phyloP scores from a whole-genome alignment of 352 stramenopile species.

The Phytophthora meadii region DNA sequence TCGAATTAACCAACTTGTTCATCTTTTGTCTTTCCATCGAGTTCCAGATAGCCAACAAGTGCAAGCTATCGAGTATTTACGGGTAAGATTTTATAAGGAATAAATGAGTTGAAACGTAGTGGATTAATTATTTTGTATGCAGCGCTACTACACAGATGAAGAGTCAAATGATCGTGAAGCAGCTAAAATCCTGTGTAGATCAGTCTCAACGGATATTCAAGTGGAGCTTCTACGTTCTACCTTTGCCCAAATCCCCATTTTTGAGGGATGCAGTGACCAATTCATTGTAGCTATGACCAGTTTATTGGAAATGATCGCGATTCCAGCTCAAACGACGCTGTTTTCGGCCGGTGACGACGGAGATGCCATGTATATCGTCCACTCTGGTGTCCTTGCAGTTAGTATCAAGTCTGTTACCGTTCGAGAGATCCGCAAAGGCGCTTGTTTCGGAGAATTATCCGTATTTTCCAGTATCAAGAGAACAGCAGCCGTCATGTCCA shows the following conservation, averaged over 20 bases:
- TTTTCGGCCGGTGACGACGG: conserved; percentile 65
- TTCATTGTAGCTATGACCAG: conserved; percentile 74
- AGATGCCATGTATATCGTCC: conserved; percentile 82
- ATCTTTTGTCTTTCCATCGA: conserved; percentile 72
- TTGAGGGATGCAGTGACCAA: conserved; percentile 56
- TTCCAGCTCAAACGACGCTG: conserved; percentile 63
- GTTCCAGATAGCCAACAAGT: conserved; percentile 63
- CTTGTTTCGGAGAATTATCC: conserved; percentile 78
- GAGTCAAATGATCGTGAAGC: conserved; percentile 79
- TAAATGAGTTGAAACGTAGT: too few relatives aligned
- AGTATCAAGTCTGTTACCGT: conserved; percentile 65
- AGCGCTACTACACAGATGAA: conserved; percentile 73
- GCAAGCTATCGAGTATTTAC: conserved; percentile 74
- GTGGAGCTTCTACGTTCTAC: conserved; percentile 67
- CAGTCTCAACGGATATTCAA: conserved; percentile 80
- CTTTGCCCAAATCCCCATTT: conserved; percentile 61
- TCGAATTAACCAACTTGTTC: conserved; percentile 76
- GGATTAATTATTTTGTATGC: neutral
- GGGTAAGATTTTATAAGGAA: conserved; percentile 17
- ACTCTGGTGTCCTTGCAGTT: conserved; percentile 71
- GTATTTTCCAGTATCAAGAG: conserved; percentile 66
- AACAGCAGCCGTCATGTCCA: conserved; percentile 63
- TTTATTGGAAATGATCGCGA: conserved; percentile 64
- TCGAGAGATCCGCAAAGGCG: conserved; percentile 73
- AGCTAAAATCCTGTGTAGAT: conserved; percentile 72